Base-by-base conservation (phyloP, 1,284 basidiomycete species). In the Ustilago crameri region DNA sequence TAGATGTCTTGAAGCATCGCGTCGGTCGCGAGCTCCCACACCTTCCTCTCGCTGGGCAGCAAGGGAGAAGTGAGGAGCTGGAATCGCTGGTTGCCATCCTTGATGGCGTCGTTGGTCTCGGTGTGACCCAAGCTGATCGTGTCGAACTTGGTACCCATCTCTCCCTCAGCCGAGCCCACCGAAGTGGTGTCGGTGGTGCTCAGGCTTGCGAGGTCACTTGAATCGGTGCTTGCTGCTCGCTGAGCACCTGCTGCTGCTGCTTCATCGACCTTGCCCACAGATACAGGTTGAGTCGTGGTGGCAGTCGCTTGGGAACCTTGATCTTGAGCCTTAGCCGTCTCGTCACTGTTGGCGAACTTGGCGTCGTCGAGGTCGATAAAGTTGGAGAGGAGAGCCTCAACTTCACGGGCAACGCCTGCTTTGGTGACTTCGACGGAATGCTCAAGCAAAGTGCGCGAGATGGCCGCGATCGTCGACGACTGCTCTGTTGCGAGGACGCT, bases 311-410 rank as follows among this genome's bases (percentile, higher is more conserved):
- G 37, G 69, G 69, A 44, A 72, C 60, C 47, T 63, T 63, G 55
- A 72, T 59, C 64, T 56, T 63, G 60, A 72, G 51, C 56, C 59
- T 51, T 52, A 72, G 53, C 41, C 69, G 59, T 41, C 69, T 59
- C 55, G 62, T 71, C 58, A 71, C 68, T 30, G 51, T 58, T 41
- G 59, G 52, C 60, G 50, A 50, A 52, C 43, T 54, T 67, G 65
- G 62, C 63, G 60, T 15, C 35, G 17, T 62, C 59, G 59, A 72
- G 59, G 60, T 72, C 60, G 50, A 72, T 67, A 43, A 67, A 72
- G 54, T 65, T 55, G 69, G 63, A 66, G 64, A 72, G 60, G 52
- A 74, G 37, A 75, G 74, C 65, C 54, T 75, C 57, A 77, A 58
- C 46, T 74, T 74, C 55, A 77, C 61, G 56, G 59, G 61, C 51